These are phyloP conservation scores for Suillus clintonianus DNA, from an alignment of 768 basidiomycete genomes.

Conservation along the genomic window DNA sequence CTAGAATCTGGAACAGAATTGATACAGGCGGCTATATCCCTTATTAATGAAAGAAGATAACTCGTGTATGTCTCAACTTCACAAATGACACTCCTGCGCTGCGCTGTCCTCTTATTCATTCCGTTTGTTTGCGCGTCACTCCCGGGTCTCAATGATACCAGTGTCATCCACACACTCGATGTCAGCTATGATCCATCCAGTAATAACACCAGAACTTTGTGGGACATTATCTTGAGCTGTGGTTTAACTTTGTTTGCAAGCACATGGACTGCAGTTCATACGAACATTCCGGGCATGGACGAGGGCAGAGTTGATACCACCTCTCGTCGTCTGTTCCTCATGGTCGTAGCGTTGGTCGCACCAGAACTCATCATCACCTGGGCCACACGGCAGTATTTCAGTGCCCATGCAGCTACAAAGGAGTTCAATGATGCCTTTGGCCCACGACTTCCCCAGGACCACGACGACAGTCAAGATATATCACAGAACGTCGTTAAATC, in stretches of 20 bases:
- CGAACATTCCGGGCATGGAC: background rate
- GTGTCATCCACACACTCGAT: background rate
- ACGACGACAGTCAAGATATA: background rate
- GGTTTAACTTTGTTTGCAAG: background rate
- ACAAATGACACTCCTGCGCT: background rate
- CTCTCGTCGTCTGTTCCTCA: slow-evolving; percentile 7
- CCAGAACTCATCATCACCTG: slow-evolving; percentile 24
- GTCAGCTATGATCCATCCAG: background rate
- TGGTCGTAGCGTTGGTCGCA: slow-evolving; percentile 18
- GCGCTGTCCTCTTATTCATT: background rate
- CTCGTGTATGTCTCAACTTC: background rate
- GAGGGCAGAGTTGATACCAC: background rate
- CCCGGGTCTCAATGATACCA: background rate
- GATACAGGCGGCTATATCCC: too few relatives aligned
- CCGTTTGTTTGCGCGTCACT: background rate
- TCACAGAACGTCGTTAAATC: background rate
- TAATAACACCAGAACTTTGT: background rate
- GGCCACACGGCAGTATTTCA: slow-evolving; percentile 19
- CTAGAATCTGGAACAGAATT: too few relatives aligned
- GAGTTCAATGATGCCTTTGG: background rate
- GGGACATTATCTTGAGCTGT: background rate
- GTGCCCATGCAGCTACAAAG: slow-evolving; percentile 6
- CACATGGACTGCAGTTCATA: background rate
- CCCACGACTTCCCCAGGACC: background rate
- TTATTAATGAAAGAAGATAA: too few relatives aligned